Evolutionary conservation across 345 rosid species (phyloP), one percentile per base, ranked within the genome.

Genomic region (Psidium friedrichsthalianum): DNA sequence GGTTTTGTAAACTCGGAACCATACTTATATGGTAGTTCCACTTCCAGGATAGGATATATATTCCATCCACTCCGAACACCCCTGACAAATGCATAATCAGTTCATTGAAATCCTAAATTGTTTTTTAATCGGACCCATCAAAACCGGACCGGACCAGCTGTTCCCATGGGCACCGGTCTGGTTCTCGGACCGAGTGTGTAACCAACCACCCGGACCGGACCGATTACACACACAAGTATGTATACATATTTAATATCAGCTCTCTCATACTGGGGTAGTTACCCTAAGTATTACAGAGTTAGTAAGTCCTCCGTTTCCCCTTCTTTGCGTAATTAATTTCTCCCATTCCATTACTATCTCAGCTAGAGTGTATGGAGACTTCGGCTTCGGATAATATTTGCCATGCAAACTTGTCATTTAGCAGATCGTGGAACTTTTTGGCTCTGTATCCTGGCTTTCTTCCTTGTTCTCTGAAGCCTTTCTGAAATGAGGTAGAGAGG

Each of bases 281-380:
- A 97, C 74, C 96, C 98, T 11, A 95, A 97, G 99, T 97, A 93
- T 49, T 47, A 47, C 10, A 6, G 8, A 47, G 49, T 6, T 8
- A 47, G 49, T 47, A 47, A 93, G 96, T 49, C 49, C 51, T 32
- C 7, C 25, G 24, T 14, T 74, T 49, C 10, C 24, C 49, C 49
- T 15, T 42, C 25, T 74, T 74, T 52, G 13, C 40, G 18, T 12
- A n/a, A 57, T 57, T n/a, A 57, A 5, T 57, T 57, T 57, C 29
- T 25, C 64, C 25, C 32, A 57, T 11, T 25, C 13, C 16, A 57
- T 57, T 57, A 25, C 14, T 14, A 57, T 5, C 64, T 57, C 15
- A 57, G 29, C 25, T 57, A 5, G n/a, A 25, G 64, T 57, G 64
- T 11, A n/a, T 5, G 15, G 25, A 5, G 7, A 11, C 2, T 57